Conservation (phyloP, 1,284 basidiomycete species). For the Wallemia mellicola region DNA sequence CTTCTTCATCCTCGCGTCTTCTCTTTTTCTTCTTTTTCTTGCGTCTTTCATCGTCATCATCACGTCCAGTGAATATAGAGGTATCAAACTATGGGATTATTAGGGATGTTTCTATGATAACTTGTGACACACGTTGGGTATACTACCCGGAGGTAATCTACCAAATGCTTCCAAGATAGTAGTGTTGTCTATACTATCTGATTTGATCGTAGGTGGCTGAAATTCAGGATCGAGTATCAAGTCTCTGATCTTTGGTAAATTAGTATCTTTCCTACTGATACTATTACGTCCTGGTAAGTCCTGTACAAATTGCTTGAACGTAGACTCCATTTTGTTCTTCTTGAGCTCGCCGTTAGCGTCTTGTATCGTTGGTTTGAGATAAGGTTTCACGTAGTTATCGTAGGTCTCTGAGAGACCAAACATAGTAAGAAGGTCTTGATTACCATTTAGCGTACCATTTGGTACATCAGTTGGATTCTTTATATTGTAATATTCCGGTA, state of each 20-base stretch:
- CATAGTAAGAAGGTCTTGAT: background rate
- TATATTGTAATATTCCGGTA: background rate
- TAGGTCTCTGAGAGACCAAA: background rate
- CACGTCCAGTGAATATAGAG: background rate
- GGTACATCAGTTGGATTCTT: background rate
- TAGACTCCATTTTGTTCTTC: background rate
- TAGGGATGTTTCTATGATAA: background rate
- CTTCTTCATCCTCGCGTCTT: background rate
- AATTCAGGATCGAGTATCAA: background rate
- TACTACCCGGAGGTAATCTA: background rate
- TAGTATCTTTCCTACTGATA: background rate
- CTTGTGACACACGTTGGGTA: background rate
- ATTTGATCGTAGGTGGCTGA: background rate
- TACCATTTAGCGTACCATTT: background rate
- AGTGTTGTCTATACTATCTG: background rate
- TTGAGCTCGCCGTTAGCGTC: background rate
- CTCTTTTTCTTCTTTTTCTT: background rate
- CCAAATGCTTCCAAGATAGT: background rate
- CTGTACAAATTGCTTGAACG: background rate
- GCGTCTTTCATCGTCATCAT: background rate
- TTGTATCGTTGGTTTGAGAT: background rate
- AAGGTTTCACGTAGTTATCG: background rate
- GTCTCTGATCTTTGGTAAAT: background rate
- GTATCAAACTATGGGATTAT: background rate
- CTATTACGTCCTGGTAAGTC: background rate